Percentiles rank a stretch among this genome's conserved stretches.
Conservation (phyloP, 1,139 yeast genomes). For the Lodderomyces pseudojiufengensis region DNA sequence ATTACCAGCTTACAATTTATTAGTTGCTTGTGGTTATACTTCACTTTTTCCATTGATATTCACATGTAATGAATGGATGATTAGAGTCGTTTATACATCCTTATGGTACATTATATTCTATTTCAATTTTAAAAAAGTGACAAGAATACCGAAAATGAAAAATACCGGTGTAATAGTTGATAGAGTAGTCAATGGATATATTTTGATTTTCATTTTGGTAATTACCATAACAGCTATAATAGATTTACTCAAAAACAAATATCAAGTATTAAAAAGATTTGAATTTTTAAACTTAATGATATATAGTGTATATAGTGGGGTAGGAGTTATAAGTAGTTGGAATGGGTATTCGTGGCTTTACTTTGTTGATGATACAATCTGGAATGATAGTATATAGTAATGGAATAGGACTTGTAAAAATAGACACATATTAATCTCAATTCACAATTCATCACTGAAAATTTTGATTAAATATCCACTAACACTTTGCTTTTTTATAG, state of each 20-base stretch:
- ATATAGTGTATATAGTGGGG: conserved; percentile 78
- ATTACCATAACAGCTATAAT: conserved; percentile 52
- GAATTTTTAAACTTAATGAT: conserved; percentile 80
- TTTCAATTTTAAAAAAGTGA: conserved; percentile 66
- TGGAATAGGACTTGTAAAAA: too few relatives aligned
- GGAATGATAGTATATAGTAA: conserved; percentile 5
- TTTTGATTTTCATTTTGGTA: conserved; percentile 65
- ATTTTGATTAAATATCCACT: too few relatives aligned
- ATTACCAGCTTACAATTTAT: conserved; percentile 60
- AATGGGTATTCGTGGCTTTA: conserved; percentile 85
- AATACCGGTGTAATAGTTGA: conserved; percentile 58
- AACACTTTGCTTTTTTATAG: neutral
- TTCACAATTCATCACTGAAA: too few relatives aligned
- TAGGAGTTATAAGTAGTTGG: conserved; percentile 88
- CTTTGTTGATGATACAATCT: conserved; percentile 68
- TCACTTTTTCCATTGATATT: conserved; percentile 85
- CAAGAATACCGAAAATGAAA: conserved; percentile 47
- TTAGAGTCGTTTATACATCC: conserved; percentile 74
- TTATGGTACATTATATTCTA: conserved; percentile 83
- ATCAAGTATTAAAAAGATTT: conserved; percentile 46
- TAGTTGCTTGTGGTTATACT: conserved; percentile 79
- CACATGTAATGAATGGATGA: conserved; percentile 73
- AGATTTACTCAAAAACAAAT: conserved; percentile 54
- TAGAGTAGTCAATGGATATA: conserved; percentile 63
- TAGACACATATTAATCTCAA: too few relatives aligned